phyloP scores from a whole-genome alignment of 371 early-diverging fungal genomes.

The Mucor piriformis region DNA sequence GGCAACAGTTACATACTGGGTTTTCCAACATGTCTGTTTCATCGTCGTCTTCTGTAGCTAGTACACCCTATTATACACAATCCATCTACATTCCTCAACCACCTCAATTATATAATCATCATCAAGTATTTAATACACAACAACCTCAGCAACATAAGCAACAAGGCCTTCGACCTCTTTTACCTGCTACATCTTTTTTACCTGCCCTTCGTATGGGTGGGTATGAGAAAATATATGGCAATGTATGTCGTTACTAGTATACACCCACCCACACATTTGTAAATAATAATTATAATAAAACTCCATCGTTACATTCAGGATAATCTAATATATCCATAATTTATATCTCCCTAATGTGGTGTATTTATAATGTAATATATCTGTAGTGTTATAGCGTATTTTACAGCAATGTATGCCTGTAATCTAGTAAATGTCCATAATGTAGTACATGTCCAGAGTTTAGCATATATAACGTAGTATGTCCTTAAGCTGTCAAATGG shows the following conservation, averaged over 20 bases:
- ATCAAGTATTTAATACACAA: slow-evolving; percentile 11
- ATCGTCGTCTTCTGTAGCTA: background rate
- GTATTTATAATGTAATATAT: no score
- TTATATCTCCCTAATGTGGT: no score
- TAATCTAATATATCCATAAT: background rate
- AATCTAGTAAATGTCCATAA: no score
- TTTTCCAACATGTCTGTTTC: slow-evolving; percentile 19
- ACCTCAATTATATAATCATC: slow-evolving; percentile 15
- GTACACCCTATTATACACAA: slow-evolving; percentile 11
- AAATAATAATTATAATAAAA: background rate
- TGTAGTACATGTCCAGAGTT: no score
- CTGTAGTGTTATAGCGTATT: no score
- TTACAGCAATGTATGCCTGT: no score
- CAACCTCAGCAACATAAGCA: slow-evolving; percentile 5
- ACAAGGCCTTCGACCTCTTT: slow-evolving; percentile 22
- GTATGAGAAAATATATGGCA: slow-evolving; percentile 41
- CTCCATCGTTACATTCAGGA: no score
- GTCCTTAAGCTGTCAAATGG: no score
- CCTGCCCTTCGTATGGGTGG: slow-evolving; percentile 41
- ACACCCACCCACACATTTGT: background rate
- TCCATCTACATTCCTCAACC: slow-evolving; percentile 28
- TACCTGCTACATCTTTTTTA: slow-evolving; percentile 20
- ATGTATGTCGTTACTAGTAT: slow-evolving; percentile 38
- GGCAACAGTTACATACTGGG: slow-evolving; percentile 6
- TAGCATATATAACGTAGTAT: no score